Conservation (phyloP, 2,329 filamentous ascomycete genomes). For the Colletotrichum tamarilloi region DNA sequence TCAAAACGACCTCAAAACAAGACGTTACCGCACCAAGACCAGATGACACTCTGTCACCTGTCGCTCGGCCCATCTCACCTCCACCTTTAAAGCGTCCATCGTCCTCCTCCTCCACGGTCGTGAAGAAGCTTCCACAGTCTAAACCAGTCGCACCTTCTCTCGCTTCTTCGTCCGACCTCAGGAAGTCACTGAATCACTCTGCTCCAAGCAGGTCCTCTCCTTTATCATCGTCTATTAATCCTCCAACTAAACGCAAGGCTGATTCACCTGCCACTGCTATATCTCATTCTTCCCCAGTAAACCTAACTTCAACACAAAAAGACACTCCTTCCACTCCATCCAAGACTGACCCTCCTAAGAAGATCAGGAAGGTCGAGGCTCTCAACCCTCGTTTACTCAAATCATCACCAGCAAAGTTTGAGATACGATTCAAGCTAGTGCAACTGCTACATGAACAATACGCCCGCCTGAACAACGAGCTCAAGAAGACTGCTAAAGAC, state of each 20-base stretch:
- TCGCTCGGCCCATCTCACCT: conserved; percentile 47
- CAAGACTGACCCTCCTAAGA: conserved; percentile 30
- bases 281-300: background rate
- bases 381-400: conserved; percentile 76
- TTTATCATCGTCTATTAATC: conserved; percentile 23
- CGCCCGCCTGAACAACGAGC: conserved; percentile 72
- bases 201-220: conserved; percentile 17
- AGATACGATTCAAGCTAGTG: conserved; percentile 67
- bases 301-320: conserved; percentile 9
- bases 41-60: conserved; percentile 38
- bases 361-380: conserved; percentile 56
- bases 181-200: conserved; percentile 24
- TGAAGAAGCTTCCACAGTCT: conserved; percentile 15
- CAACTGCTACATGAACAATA: conserved; percentile 74
- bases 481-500: conserved; percentile 63
- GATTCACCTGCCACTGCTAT: conserved; percentile 22
- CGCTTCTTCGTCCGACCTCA: conserved; percentile 27
- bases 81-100: conserved; percentile 42
- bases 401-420: conserved; percentile 66
- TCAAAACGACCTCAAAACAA: conserved; percentile 36
- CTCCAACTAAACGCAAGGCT: conserved; percentile 14
- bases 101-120: background rate
- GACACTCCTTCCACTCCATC: conserved; percentile 22
- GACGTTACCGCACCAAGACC: conserved; percentile 29
- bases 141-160: conserved; percentile 16